Base-by-base conservation (phyloP, 2,329 filamentous ascomycete genomes). In the Trichoderma guizhouense region DNA sequence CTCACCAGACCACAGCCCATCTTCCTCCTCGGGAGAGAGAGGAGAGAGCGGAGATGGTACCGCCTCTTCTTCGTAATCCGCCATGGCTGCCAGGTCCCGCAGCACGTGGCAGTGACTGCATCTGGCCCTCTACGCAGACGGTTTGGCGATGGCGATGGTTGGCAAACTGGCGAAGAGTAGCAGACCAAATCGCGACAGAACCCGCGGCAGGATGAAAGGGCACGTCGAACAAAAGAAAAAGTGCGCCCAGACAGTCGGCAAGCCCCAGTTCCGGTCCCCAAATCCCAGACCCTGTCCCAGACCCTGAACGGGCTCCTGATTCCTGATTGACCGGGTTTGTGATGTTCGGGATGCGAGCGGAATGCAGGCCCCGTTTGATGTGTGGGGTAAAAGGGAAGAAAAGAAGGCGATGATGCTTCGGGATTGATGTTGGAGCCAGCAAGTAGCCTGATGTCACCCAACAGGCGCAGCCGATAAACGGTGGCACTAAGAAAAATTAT, bases 1-100 rank as follows among this genome's bases (percentile, higher is more conserved):
- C 82, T 76, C 76, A 97, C 95, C 93, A 83, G 91, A 87, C 95
- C 94, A 98, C 84, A 97, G 94, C 83, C 95, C 91, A 81, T 94
- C 89, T 84, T 94, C 93, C 82, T 90, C 91, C 82, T 95, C 92
- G 82, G 93, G 87, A 79, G 86, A 87, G 82, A 89, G 88, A 77
- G 55, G 65, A 69, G 65, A 47, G 82, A 89, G 88, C 77, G 55
- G 65, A 61, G 65, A 61, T 39, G 55, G 88, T 77, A 87, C 87
- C 79, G 88, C 72, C 72, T 78, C 79, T 72, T 94, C 91, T 72
- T 94, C 91, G 83, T 89, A 88, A 84, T 92, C 84, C 77, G 84
- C 83, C 86, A 88, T 88, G 78, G 76, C 85, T 78, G 76, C 78
- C 76, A 74, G 75, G 77, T 74, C 71, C 72, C 72, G 74, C 74